Conservation (phyloP, 306 rosid species). For the Glycine tomentella region DNA sequence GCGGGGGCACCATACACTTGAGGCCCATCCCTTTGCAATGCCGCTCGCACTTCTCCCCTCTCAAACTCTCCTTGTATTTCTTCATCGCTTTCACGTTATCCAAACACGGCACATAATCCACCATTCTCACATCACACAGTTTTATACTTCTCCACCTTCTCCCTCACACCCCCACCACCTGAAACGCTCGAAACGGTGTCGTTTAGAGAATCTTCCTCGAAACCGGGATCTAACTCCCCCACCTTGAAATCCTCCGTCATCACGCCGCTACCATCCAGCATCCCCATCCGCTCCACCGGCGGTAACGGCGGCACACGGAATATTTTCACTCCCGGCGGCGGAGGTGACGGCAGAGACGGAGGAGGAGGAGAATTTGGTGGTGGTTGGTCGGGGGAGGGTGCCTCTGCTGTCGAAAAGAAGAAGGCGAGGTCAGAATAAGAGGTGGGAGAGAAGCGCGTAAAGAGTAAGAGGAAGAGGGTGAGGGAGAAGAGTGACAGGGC, state of each 20-base stretch:
- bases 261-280: slow-evolving; percentile 74
- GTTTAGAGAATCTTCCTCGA: slow-evolving; percentile 46
- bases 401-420: slow-evolving; percentile 31
- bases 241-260: slow-evolving; percentile 80
- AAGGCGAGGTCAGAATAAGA: slow-evolving; percentile 35
- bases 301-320: slow-evolving; percentile 55
- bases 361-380: not conserved
- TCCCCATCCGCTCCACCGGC: slow-evolving; percentile 63
- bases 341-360: not conserved
- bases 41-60: slow-evolving; percentile 74
- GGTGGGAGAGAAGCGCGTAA: slow-evolving; percentile 41
- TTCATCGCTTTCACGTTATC: slow-evolving; percentile 64
- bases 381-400: slow-evolving; percentile 9
- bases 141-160: slow-evolving; percentile 56
- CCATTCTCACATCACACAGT: slow-evolving; percentile 61
- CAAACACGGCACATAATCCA: slow-evolving; percentile 84
- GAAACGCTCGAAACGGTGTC: slow-evolving; percentile 20
- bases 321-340: not conserved
- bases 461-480: slow-evolving; percentile 58
- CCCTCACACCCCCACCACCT: slow-evolving; percentile 34
- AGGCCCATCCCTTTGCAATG: slow-evolving; percentile 70
- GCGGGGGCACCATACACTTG: slow-evolving; percentile 73
- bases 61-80: slow-evolving; percentile 49
- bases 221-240: slow-evolving; percentile 63
- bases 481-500: slow-evolving; percentile 59